Evolutionary conservation across 1,284 basidiomycete genomes (phyloP).

Genomic region (Cystobasidium sp.): DNA sequence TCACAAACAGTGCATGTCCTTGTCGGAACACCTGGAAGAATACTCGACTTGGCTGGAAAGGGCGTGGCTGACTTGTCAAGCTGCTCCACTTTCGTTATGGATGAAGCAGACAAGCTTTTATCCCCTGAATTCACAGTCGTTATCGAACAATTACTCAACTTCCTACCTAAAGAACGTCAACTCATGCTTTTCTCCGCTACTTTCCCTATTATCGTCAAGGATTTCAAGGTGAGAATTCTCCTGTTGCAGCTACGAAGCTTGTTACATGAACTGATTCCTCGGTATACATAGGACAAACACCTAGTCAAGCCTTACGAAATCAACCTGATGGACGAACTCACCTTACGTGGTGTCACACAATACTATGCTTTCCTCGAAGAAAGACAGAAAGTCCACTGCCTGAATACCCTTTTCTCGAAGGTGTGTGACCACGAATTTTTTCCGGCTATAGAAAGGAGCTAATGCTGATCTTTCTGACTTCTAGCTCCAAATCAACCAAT

Average conservation of each 20-base stretch:
- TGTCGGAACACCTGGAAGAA: constrained; percentile 94
- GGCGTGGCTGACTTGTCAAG: constrained; percentile 90
- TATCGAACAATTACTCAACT: constrained; percentile 90
- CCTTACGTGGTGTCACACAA: constrained; percentile 96
- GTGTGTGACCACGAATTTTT: constrained; percentile 58
- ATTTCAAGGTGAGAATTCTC: constrained; percentile 77
- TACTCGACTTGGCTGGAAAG: constrained; percentile 93
- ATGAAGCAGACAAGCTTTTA: constrained; percentile 97
- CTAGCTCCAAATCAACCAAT: constrained; percentile 99
- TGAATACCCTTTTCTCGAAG: constrained; percentile 96
- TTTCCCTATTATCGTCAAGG: constrained; percentile 98
- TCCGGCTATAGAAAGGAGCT: not conserved
- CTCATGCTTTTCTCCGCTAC: constrained; percentile 99
- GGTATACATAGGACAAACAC: constrained; percentile 78
- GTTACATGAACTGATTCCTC: not conserved
- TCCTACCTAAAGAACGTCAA: constrained; percentile 84
- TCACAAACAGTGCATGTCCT: constrained; percentile 91
- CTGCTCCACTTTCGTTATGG: constrained; percentile 97
- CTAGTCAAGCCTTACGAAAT: constrained; percentile 97
- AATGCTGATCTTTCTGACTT: not conserved
- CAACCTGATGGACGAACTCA: constrained; percentile 99
- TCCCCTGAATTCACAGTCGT: constrained; percentile 98
- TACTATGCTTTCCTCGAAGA: constrained; percentile 99
- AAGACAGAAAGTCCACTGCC: constrained; percentile 97
- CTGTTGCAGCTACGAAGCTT: constrained; percentile 8